These are phyloP conservation scores for Aspergillus transmontanensis DNA, from an alignment of 2,329 filamentous ascomycete genomes.

Conservation along the genomic window DNA sequence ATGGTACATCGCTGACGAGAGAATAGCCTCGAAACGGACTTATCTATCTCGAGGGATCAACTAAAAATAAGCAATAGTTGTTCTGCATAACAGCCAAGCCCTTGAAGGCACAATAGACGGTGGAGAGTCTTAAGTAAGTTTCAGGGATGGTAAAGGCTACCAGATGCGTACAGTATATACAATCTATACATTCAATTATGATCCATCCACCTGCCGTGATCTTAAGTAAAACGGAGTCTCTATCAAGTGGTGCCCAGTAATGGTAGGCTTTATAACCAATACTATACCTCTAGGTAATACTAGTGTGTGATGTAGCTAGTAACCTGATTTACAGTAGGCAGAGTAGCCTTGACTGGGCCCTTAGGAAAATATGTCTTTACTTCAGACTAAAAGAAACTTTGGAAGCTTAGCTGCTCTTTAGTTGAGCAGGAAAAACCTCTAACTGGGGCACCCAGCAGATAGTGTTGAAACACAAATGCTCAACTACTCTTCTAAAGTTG, in stretches of 20 bases:
- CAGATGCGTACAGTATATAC: background rate
- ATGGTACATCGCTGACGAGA: constrained; percentile 7
- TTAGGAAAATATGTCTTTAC: background rate
- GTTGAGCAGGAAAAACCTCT: background rate
- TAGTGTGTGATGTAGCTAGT: background rate
- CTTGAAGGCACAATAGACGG: no score
- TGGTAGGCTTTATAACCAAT: background rate
- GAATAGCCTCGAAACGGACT: constrained; percentile 64
- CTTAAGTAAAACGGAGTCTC: background rate
- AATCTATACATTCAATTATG: background rate
- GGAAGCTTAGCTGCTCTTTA: background rate
- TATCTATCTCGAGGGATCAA: constrained; percentile 59
- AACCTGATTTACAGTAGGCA: background rate
- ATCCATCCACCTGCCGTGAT: background rate
- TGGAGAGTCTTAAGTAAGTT: background rate
- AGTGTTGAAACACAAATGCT: background rate
- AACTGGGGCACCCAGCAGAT: background rate
- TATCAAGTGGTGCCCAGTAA: background rate
- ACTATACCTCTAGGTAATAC: background rate
- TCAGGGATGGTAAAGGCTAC: background rate
- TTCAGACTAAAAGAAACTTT: background rate
- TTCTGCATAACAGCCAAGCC: background rate
- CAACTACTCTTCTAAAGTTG: background rate
- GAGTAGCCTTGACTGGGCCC: background rate
- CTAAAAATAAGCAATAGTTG: background rate